These are phyloP conservation scores for Curvularia lunata DNA, from an alignment of 2,329 filamentous ascomycete genomes.

Conservation along the genomic window DNA sequence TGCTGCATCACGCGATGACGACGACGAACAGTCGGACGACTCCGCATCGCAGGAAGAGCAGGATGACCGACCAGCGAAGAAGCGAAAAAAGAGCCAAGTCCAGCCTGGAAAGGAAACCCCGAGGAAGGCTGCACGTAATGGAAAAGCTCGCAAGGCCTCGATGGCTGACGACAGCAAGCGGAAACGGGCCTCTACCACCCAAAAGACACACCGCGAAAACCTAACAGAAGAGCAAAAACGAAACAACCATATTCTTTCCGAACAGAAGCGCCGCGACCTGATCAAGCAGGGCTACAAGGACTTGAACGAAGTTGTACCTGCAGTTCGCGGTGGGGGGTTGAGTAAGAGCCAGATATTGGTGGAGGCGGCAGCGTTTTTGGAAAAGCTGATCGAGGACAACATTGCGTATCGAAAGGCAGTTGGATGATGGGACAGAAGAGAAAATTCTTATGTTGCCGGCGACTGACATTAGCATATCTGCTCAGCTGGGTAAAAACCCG, in stretches of 20 bases:
- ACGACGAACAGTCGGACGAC: slow-evolving; percentile 33
- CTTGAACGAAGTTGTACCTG: slow-evolving; percentile 76
- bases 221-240: slow-evolving; percentile 80
- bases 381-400: slow-evolving; percentile 74
- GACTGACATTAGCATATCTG: not conserved
- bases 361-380: slow-evolving; percentile 79
- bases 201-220: slow-evolving; percentile 58
- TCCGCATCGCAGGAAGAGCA: slow-evolving; percentile 33
- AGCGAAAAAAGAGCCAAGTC: slow-evolving; percentile 33
- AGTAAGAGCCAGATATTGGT: slow-evolving; percentile 83
- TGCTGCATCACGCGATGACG: slow-evolving; percentile 18
- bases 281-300: slow-evolving; percentile 86
- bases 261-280: slow-evolving; percentile 82
- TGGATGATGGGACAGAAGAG: not conserved
- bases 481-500: not conserved
- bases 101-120: slow-evolving; percentile 19
- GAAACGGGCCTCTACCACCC: slow-evolving; percentile 34
- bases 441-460: not conserved
- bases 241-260: slow-evolving; percentile 84
- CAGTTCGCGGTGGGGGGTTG: slow-evolving; percentile 73
- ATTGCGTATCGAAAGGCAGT: slow-evolving; percentile 18
- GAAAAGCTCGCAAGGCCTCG: slow-evolving; percentile 34
- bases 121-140: slow-evolving; percentile 28
- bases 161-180: slow-evolving; percentile 34
- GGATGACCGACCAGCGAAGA: slow-evolving; percentile 28